These are phyloP conservation scores for Globisporangium nodosum DNA, from an alignment of 352 stramenopile genomes.

Conservation along the genomic window DNA sequence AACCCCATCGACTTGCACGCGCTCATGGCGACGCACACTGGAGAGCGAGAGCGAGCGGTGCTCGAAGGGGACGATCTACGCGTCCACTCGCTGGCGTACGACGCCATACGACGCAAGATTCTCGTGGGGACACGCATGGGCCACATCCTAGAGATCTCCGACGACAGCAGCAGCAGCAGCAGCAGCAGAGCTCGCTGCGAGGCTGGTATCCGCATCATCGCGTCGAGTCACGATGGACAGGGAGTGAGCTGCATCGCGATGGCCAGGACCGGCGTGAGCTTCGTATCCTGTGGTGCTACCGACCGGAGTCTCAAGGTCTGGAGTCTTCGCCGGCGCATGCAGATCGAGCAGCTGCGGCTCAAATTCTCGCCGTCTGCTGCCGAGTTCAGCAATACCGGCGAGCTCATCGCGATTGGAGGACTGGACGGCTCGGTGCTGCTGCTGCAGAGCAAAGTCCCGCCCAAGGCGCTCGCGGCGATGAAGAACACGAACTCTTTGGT, in stretches of 20 bases:
- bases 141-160: constrained; percentile 49
- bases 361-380: constrained; percentile 20
- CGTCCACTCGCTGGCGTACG: constrained; percentile 66
- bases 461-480: constrained; percentile 38
- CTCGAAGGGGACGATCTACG: constrained; percentile 59
- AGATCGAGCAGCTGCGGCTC: constrained; percentile 20
- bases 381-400: constrained; percentile 41
- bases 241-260: constrained; percentile 18
- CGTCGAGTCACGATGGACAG: constrained; percentile 34
- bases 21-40: constrained; percentile 4
- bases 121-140: constrained; percentile 52
- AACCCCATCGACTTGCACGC: constrained; percentile 56
- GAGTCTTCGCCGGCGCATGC: constrained; percentile 43
- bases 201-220: constrained; percentile 25
- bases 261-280: constrained; percentile 29
- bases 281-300: constrained; percentile 40
- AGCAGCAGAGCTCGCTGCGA: background rate
- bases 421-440: constrained; percentile 51
- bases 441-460: constrained; percentile 11
- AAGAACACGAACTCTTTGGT: constrained; percentile 55
- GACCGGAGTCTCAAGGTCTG: constrained; percentile 46
- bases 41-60: background rate
- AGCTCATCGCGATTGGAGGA: constrained; percentile 49
- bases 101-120: constrained; percentile 36
- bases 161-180: constrained; percentile 11